These are phyloP conservation scores for Irpex sp. DNA, from an alignment of 1,284 basidiomycete species.

Conservation along the genomic window DNA sequence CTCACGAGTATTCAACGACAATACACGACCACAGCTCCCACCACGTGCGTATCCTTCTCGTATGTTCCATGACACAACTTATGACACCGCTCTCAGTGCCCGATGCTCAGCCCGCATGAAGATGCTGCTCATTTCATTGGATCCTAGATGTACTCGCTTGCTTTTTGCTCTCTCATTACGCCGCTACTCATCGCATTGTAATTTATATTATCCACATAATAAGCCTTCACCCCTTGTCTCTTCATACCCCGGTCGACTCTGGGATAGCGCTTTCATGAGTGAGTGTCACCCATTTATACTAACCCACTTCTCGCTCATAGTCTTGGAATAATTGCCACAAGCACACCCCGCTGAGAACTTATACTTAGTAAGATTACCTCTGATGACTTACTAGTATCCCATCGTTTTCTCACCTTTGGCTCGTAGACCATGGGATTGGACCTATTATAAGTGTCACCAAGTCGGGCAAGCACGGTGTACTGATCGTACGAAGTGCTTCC, in stretches of 20 bases:
- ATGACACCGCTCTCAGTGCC: conserved; percentile 33
- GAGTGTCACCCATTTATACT: background rate
- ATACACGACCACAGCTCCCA: conserved; percentile 79
- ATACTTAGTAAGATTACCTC: no score
- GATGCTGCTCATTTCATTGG: conserved; percentile 18
- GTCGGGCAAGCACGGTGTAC: no score
- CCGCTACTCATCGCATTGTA: conserved; percentile 22
- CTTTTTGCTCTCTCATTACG: conserved; percentile 23
- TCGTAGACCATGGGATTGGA: no score
- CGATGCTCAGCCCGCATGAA: conserved; percentile 36
- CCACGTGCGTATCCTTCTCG: conserved; percentile 40
- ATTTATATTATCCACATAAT: conserved; percentile 8
- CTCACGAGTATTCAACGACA: conserved; percentile 86
- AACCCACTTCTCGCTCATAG: background rate
- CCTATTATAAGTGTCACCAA: no score
- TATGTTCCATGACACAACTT: conserved; percentile 4
- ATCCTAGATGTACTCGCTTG: conserved; percentile 34
- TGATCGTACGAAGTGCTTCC: no score
- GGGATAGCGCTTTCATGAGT: background rate
- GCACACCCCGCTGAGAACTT: background rate
- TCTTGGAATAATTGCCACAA: background rate
- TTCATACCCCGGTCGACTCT: background rate
- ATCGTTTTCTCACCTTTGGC: no score
- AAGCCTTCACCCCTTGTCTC: background rate
- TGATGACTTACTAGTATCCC: no score